Conservation (phyloP, 306 rosid species). For the Rosa lucieae region DNA sequence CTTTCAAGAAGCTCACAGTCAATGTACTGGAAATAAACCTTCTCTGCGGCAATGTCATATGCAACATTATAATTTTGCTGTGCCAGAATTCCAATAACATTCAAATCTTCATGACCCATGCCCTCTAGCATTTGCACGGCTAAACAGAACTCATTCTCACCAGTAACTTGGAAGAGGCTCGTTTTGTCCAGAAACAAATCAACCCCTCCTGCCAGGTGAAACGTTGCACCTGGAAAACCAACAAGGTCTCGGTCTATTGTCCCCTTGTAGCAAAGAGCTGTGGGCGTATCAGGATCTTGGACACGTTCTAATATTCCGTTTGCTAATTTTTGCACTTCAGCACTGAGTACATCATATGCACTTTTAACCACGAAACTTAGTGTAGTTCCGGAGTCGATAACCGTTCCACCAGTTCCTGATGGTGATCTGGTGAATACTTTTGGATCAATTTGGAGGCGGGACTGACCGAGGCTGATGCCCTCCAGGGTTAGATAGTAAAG, state of each 20-base stretch:
- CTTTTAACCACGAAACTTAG: constrained; percentile 19
- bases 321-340: constrained; percentile 24
- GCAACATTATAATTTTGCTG: constrained; percentile 48
- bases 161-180: constrained; percentile 29
- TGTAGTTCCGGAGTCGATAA: constrained; percentile 39
- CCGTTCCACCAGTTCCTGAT: constrained; percentile 39
- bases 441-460: constrained; percentile 26
- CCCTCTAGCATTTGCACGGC: not conserved
- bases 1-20: constrained; percentile 37
- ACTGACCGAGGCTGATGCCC: constrained; percentile 47
- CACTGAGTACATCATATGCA: constrained; percentile 10
- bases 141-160: constrained; percentile 24
- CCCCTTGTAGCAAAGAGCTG: constrained; percentile 34
- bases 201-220: constrained; percentile 38
- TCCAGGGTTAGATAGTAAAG: constrained; percentile 37
- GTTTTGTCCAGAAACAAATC: constrained; percentile 32
- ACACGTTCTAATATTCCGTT: not conserved
- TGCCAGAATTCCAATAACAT: constrained; percentile 34
- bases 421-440: constrained; percentile 16
- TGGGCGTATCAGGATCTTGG: not conserved
- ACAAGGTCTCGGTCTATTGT: constrained; percentile 19
- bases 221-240: constrained; percentile 42
- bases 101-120: not conserved
- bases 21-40: constrained; percentile 39
- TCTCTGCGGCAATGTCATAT: constrained; percentile 23